Conservation (phyloP, 2,329 filamentous ascomycete genomes). For the Coccinonectria pachysandricola region DNA sequence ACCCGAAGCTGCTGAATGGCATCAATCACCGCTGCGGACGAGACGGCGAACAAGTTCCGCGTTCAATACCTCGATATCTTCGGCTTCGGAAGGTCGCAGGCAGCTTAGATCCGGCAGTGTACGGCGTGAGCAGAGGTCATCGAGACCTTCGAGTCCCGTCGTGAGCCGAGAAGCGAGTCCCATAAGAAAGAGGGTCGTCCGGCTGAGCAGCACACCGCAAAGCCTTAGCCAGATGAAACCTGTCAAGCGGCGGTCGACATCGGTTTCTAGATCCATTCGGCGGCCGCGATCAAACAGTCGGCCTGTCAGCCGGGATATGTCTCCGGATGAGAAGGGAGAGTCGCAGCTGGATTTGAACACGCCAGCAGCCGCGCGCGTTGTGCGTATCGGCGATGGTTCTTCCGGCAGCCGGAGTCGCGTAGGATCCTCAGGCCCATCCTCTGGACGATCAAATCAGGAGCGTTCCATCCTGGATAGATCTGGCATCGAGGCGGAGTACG, state of each 20-base stretch:
- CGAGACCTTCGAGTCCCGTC: conserved; percentile 33
- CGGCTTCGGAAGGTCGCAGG: conserved; percentile 33
- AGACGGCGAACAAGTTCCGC: conserved; percentile 40
- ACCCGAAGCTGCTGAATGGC: conserved; percentile 31
- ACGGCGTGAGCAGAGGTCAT: conserved; percentile 29
- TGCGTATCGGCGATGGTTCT: conserved; percentile 44
- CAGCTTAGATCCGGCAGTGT: conserved; percentile 38
- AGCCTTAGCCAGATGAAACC: conserved; percentile 31
- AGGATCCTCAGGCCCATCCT: conserved; percentile 27
- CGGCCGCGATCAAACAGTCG: conserved; percentile 25
- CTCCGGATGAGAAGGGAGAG: conserved; percentile 29
- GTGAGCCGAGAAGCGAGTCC: conserved; percentile 42
- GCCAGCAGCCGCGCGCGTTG: conserved; percentile 41
- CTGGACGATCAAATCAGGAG: conserved; percentile 25
- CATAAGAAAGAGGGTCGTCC: conserved; percentile 45
- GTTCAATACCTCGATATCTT: conserved; percentile 33
- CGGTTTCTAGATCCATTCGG: conserved; percentile 30
- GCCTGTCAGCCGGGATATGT: conserved; percentile 31
- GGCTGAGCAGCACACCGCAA: conserved; percentile 42
- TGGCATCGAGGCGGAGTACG: conserved; percentile 32
- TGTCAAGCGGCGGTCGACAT: conserved; percentile 39
- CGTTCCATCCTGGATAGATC: conserved; percentile 25
- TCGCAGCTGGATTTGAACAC: conserved; percentile 39
- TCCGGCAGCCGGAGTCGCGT: conserved; percentile 33
- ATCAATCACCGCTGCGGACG: conserved; percentile 35